Conservation (phyloP, 495 filamentous ascomycete species). For the Jackrogersella multiformis region DNA sequence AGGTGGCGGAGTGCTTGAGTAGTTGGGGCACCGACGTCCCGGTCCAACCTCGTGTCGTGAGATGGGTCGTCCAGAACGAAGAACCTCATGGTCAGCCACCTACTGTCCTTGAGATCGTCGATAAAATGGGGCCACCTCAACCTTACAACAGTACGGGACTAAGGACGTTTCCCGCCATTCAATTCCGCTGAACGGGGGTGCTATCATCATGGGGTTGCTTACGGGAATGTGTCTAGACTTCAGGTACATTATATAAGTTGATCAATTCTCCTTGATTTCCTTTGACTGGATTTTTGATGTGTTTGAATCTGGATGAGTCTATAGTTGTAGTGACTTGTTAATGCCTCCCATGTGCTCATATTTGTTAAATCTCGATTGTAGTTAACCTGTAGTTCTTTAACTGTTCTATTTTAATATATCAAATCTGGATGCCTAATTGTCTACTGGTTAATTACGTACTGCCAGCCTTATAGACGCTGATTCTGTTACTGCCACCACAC, state of each 20-base stretch:
- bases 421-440: no score
- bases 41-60: constrained; percentile 12
- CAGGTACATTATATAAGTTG: no score
- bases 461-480: constrained; percentile 33
- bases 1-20: constrained; percentile 2
- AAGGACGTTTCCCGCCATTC: not conserved
- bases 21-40: constrained; percentile 1
- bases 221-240: not conserved
- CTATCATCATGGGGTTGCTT: no score
- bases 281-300: no score
- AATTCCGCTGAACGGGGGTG: not conserved
- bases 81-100: not conserved
- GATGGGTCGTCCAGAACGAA: not conserved
- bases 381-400: no score
- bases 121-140: not conserved
- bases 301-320: no score
- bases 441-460: not conserved
- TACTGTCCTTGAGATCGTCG: not conserved
- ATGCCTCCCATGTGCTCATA: no score
- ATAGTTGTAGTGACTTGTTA: no score
- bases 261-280: no score
- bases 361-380: no score
- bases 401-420: no score
- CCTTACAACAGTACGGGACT: not conserved
- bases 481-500: constrained; percentile 41